These are phyloP conservation scores for Proliferodiscus dingleyae DNA, from an alignment of 2,329 filamentous ascomycete species.

Conservation along the genomic window DNA sequence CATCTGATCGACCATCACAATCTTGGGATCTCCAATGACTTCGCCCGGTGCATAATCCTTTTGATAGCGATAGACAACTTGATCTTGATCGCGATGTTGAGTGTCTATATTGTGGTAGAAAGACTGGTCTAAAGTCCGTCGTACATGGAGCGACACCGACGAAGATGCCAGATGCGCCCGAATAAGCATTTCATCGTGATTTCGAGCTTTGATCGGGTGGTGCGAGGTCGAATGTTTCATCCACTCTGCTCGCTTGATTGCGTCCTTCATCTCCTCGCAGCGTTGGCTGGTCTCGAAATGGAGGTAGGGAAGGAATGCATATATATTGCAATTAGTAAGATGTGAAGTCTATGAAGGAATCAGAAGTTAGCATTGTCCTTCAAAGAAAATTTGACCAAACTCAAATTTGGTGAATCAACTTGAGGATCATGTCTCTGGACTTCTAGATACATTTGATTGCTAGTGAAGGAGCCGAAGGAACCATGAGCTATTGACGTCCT, in stretches of 20 bases:
- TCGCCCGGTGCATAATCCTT: conserved; percentile 8
- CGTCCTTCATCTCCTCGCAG: conserved; percentile 24
- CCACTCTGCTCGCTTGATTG: conserved; percentile 23
- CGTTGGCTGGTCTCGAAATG: conserved; percentile 25
- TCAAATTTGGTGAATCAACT: background rate
- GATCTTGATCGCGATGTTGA: conserved; percentile 33
- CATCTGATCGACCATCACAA: conserved; percentile 42
- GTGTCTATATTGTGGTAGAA: conserved; percentile 42
- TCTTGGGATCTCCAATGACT: conserved; percentile 19
- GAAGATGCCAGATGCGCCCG: conserved; percentile 21
- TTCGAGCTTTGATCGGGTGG: conserved; percentile 16
- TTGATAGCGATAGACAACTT: conserved; percentile 28
- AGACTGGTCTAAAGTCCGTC: conserved; percentile 43
- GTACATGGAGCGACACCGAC: conserved; percentile 37
- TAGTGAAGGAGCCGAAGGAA: too few relatives aligned
- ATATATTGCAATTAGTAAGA: conserved; percentile 18
- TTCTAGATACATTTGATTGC: too few relatives aligned
- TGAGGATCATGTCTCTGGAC: background rate
- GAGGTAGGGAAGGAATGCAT: conserved; percentile 26
- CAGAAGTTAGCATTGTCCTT: background rate
- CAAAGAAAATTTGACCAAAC: background rate
- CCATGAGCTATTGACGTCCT: too few relatives aligned
- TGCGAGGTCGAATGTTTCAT: conserved; percentile 9
- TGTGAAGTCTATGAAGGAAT: background rate
- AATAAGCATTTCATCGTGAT: conserved; percentile 27